Base-by-base conservation (phyloP, 495 filamentous ascomycete species). In the Podospora bellae-mahoneyi region DNA sequence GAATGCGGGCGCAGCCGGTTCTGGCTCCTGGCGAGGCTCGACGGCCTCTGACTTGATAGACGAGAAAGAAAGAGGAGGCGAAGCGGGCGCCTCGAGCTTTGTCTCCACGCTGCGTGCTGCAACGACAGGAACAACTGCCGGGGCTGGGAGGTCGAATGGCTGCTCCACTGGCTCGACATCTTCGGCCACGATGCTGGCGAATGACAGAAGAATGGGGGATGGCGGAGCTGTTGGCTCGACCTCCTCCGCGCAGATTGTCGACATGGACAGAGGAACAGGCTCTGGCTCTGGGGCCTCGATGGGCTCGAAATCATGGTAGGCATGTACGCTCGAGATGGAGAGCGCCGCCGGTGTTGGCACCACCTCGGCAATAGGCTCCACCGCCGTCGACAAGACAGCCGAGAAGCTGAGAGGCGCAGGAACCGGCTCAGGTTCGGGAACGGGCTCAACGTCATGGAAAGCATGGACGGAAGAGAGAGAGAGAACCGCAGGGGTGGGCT, bases 11-110 rank as follows among this genome's bases (percentile, higher is more conserved):
- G 69, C 61, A 13, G 64, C 65, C 19, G 34, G 19, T 56, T 68
- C 66, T n/a, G 72, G 68, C 32, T 74, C 75, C n/a, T 70, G 60
- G 30, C 63, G 58, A 54, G 78, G 79, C 64, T 77, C 70, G 7
- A 78, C 71, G 16, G 74, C 69, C 60, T 71, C 68, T 0, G 77
- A 69, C 15, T 65, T 34, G 39, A 75, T 68, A 10, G 71, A 69
- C 1, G 72, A 75, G 56, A 75, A 60, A 10, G 72, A 62, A 2
- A 77, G 62, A 2, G 67, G 65, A 27, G 60, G 61, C 34, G 64
- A 54, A 7, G 58, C 32, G 48, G 68, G 66, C n/a, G 57, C 34
- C 5, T 27, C 63, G 1, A 27, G 30, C 26, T 39, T 34, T 23
- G 66, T 23, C 56, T 66, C 66, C 1, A 44, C 28, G 23, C 56